phyloP scores from a whole-genome alignment of 805 yeast species.

The Starmerella cellae region DNA sequence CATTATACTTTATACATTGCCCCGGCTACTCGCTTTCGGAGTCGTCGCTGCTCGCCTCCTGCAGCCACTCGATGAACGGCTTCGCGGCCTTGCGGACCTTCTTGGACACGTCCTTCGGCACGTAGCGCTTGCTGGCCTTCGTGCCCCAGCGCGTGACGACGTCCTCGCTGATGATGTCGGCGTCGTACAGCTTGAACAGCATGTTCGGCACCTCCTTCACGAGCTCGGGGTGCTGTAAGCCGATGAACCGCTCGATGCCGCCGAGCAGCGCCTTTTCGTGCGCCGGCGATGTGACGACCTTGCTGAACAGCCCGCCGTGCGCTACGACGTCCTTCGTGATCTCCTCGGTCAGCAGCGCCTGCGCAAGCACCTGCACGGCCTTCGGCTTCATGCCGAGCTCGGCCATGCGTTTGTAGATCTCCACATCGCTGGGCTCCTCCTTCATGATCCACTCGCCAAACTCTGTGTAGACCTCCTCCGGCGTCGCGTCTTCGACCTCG shows the following conservation, averaged over 20 bases:
- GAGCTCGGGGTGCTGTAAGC: slow-evolving; percentile 61
- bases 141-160: slow-evolving; percentile 74
- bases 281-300: slow-evolving; percentile 44
- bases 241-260: slow-evolving; percentile 87
- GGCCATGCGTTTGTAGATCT: slow-evolving; percentile 76
- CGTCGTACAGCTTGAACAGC: slow-evolving; percentile 65
- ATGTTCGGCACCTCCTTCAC: slow-evolving; percentile 68
- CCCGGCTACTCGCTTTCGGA: slow-evolving; percentile 38
- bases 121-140: slow-evolving; percentile 82
- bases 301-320: slow-evolving; percentile 73
- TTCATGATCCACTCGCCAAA: slow-evolving; percentile 83
- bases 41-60: slow-evolving; percentile 74
- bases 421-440: slow-evolving; percentile 70
- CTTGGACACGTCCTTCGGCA: slow-evolving; percentile 80
- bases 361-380: slow-evolving; percentile 84
- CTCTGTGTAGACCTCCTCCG: slow-evolving; percentile 44
- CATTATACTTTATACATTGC: too few species aligned
- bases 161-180: slow-evolving; percentile 75
- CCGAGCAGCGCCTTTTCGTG: slow-evolving; percentile 86
- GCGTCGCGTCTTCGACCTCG: slow-evolving; percentile 29
- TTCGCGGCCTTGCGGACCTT: slow-evolving; percentile 93
- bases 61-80: slow-evolving; percentile 89
- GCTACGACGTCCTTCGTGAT: slow-evolving; percentile 57
- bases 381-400: slow-evolving; percentile 69
- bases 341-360: slow-evolving; percentile 53